These are phyloP conservation scores for Colletotrichum sp. DNA, from an alignment of 2,329 filamentous ascomycete species.

Conservation along the genomic window DNA sequence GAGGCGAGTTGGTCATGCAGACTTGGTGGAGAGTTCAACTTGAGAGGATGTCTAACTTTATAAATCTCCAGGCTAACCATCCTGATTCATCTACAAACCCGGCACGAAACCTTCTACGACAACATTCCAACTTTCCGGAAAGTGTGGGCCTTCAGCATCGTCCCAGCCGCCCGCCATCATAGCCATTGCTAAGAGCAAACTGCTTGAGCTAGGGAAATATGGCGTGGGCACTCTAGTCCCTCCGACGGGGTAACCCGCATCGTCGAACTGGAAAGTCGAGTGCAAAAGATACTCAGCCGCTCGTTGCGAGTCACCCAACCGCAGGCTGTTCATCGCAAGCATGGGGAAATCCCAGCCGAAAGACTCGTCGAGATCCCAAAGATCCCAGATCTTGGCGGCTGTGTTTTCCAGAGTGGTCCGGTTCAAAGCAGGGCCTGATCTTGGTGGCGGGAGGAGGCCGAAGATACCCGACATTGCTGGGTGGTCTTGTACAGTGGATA, in stretches of 20 bases:
- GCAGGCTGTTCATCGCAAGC: conserved; percentile 48
- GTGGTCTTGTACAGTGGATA: conserved; percentile 44
- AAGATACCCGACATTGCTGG: conserved; percentile 48
- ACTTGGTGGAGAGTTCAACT: neutral
- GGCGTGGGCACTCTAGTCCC: conserved; percentile 59
- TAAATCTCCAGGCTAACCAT: neutral
- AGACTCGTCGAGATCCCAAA: conserved; percentile 43
- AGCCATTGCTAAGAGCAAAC: conserved; percentile 55
- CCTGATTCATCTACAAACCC: neutral
- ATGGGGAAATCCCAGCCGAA: conserved; percentile 52
- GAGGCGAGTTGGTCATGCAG: neutral
- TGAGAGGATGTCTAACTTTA: neutral
- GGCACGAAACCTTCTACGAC: conserved; percentile 50
- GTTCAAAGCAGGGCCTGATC: conserved; percentile 37
- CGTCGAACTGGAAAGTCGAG: conserved; percentile 58
- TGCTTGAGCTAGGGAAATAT: conserved; percentile 58
- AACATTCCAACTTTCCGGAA: conserved; percentile 53
- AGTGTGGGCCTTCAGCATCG: conserved; percentile 47
- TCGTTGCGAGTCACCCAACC: conserved; percentile 42
- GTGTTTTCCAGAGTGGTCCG: conserved; percentile 39
- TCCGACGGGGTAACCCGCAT: conserved; percentile 59
- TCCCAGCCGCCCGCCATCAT: conserved; percentile 66
- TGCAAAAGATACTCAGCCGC: conserved; percentile 51
- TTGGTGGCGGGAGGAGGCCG: conserved; percentile 45
- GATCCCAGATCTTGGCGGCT: conserved; percentile 39